Percentiles rank a stretch among this genome's conserved stretches.
Evolutionary conservation across 1,139 yeast genomes (phyloP).

Genomic region (Yamadazyma membranifaciens): DNA sequence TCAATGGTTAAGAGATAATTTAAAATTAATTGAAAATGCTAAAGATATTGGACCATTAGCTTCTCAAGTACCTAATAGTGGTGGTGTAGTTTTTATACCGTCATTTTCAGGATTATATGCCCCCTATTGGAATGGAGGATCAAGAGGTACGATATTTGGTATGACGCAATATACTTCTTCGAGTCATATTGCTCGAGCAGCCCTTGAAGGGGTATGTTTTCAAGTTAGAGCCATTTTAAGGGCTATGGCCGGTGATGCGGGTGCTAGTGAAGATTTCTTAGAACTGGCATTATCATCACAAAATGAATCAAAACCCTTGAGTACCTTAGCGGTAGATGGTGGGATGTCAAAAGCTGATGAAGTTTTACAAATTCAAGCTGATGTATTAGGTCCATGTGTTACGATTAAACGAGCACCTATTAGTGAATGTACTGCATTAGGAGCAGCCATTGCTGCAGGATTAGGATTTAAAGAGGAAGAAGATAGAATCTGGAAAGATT

Average conservation of each 20-base stretch:
- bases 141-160: slow-evolving; percentile 91
- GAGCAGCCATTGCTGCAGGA: slow-evolving; percentile 97
- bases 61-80: slow-evolving; percentile 73
- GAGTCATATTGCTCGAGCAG: slow-evolving; percentile 89
- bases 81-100: slow-evolving; percentile 93
- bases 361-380: slow-evolving; percentile 93
- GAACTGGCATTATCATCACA: slow-evolving; percentile 42
- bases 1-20: slow-evolving; percentile 92
- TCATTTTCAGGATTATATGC: slow-evolving; percentile 94
- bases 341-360: slow-evolving; percentile 93
- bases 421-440: slow-evolving; percentile 91
- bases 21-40: slow-evolving; percentile 76
- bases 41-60: slow-evolving; percentile 92
- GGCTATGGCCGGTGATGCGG: slow-evolving; percentile 87
- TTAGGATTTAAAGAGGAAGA: slow-evolving; percentile 57
- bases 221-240: slow-evolving; percentile 89
- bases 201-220: slow-evolving; percentile 92
- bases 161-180: slow-evolving; percentile 86
- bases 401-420: slow-evolving; percentile 78
- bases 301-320: slow-evolving; percentile 48
- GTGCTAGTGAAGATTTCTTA: slow-evolving; percentile 48
- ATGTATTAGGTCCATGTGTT: slow-evolving; percentile 83
- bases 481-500: slow-evolving; percentile 71
- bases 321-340: slow-evolving; percentile 80
- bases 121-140: slow-evolving; percentile 94